Evolutionary conservation across 1,139 yeast species (phyloP).

Genomic region (Sugiyamaella castrensis): DNA sequence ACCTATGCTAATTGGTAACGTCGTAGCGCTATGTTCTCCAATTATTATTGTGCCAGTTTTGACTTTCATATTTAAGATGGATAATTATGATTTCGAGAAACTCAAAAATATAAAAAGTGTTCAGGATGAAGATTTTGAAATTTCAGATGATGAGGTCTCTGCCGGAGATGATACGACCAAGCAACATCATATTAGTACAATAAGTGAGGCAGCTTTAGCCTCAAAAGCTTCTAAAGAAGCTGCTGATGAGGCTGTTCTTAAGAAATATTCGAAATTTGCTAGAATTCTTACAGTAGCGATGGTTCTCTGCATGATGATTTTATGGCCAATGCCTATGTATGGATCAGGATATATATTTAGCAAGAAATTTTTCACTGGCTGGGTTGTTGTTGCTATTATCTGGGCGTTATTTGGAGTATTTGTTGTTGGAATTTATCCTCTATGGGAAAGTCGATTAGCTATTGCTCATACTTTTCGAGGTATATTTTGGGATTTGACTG

Average conservation of each 20-base stretch:
- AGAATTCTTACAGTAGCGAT: constrained; percentile 39
- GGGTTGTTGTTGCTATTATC: constrained; percentile 41
- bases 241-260: constrained; percentile 20
- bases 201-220: constrained; percentile 18
- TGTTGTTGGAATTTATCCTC: constrained; percentile 43
- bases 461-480: constrained; percentile 65
- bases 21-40: constrained; percentile 79
- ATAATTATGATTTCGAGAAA: constrained; percentile 66
- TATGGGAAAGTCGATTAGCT: constrained; percentile 49
- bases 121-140: constrained; percentile 21
- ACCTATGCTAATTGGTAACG: constrained; percentile 84
- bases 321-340: constrained; percentile 50
- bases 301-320: constrained; percentile 34
- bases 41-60: constrained; percentile 62
- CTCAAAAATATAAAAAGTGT: constrained; percentile 44
- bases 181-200: constrained; percentile 16
- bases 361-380: constrained; percentile 44
- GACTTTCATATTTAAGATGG: constrained; percentile 56
- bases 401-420: constrained; percentile 43
- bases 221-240: constrained; percentile 15
- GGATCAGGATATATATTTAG: constrained; percentile 44
- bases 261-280: constrained; percentile 34
- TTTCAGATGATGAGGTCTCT: constrained; percentile 12
- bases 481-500: constrained; percentile 77
- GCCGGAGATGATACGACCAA: no score